Percentiles rank a stretch among this genome's conserved stretches.
These are phyloP conservation scores for Bryoerythrophyllum caledonicum DNA, from an alignment of 225 moss, liverwort and hornwort species.

Conservation along the genomic window DNA sequence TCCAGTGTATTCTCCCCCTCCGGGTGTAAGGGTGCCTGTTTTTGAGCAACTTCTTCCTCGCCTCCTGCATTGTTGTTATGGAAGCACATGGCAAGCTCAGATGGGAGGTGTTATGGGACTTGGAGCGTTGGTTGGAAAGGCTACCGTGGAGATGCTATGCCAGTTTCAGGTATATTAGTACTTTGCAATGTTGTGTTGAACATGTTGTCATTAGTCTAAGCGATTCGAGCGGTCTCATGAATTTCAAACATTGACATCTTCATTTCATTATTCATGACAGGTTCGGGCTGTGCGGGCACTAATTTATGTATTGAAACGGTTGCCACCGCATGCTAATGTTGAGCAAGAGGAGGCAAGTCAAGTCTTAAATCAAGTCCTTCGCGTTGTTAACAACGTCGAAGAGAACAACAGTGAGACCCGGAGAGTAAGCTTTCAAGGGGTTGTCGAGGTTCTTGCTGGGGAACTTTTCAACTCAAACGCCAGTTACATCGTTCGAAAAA, in stretches of 20 bases:
- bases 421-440: slow-evolving; percentile 94
- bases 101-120: slow-evolving; percentile 99
- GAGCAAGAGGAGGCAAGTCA: slow-evolving; percentile 99
- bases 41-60: slow-evolving; percentile 99
- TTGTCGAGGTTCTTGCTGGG: slow-evolving; percentile 93
- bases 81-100: slow-evolving; percentile 99
- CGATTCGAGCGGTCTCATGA: background rate
- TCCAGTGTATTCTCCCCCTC: slow-evolving; percentile 99
- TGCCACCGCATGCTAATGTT: slow-evolving; percentile 94
- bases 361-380: slow-evolving; percentile 94
- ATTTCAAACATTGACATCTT: slow-evolving; percentile 17
- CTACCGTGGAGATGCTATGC: slow-evolving; percentile 97
- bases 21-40: slow-evolving; percentile 96
- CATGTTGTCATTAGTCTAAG: background rate
- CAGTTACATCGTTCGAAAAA: slow-evolving; percentile 88
- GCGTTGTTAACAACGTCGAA: slow-evolving; percentile 98
- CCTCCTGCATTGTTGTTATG: slow-evolving; percentile 98
- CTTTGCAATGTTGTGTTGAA: slow-evolving; percentile 6
- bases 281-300: slow-evolving; percentile 94
- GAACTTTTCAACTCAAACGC: slow-evolving; percentile 98
- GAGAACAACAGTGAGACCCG: slow-evolving; percentile 95
- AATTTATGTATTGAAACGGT: slow-evolving; percentile 94
- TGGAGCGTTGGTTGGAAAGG: slow-evolving; percentile 98
- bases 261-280: slow-evolving; percentile 28
- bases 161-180: slow-evolving; percentile 67